phyloP scores from a whole-genome alignment of 208 protist species.

The Leishmania arabica region DNA sequence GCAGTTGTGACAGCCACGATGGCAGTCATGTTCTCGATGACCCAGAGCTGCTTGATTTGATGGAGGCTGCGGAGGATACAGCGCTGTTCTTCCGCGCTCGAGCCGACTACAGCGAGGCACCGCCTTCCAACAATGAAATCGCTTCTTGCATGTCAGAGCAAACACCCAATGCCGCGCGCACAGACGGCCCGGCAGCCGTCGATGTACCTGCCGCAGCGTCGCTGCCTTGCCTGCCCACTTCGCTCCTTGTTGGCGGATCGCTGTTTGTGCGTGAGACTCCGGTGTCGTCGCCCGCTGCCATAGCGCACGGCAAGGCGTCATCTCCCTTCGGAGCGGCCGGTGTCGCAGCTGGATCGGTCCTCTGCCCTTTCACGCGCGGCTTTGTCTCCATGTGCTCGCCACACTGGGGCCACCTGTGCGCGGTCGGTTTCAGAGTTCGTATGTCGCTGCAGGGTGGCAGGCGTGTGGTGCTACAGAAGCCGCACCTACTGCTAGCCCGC shows the following conservation, averaged over 20 bases:
- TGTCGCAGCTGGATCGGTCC: conserved; percentile 31
- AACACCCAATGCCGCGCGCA: neutral
- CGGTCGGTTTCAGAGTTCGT: conserved; percentile 49
- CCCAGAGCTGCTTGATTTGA: conserved; percentile 37
- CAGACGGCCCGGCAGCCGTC: neutral
- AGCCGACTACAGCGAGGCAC: neutral
- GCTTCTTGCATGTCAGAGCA: neutral
- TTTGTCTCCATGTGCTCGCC: conserved; percentile 48
- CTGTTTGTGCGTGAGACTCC: conserved; percentile 32
- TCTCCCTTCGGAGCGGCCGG: neutral
- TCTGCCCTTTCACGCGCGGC: conserved; percentile 66
- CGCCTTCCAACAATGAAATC: neutral
- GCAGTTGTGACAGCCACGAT: neutral
- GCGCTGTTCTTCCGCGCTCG: conserved; percentile 1
- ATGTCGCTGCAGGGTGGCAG: conserved; percentile 25
- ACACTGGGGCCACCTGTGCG: conserved; percentile 50
- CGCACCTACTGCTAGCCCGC: conserved; percentile 25
- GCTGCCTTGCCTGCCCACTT: neutral
- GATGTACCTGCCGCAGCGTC: neutral
- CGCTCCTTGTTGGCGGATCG: conserved; percentile 53
- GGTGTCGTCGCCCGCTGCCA: neutral
- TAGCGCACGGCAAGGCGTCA: neutral
- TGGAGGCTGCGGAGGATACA: conserved; percentile 22
- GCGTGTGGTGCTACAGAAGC: conserved; percentile 28
- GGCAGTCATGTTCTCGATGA: conserved; percentile 3